These are phyloP conservation scores for Pichia cabralensis DNA, from an alignment of 805 yeast species.

Conservation along the genomic window DNA sequence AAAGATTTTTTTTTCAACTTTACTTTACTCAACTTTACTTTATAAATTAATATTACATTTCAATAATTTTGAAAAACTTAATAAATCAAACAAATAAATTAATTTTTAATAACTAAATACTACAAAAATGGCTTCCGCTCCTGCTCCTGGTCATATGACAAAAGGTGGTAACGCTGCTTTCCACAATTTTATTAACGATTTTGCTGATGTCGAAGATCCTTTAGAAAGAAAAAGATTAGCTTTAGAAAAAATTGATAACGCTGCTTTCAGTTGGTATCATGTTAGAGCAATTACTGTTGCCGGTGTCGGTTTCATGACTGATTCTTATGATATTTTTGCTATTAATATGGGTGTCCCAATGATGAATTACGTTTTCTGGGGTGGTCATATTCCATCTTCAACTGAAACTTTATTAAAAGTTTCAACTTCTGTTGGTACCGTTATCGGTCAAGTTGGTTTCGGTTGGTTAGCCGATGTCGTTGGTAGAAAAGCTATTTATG, in stretches of 20 bases:
- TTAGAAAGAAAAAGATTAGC: slow-evolving; percentile 82
- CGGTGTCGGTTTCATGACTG: slow-evolving; percentile 90
- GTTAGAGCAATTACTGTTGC: slow-evolving; percentile 76
- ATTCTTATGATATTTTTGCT: slow-evolving; percentile 87
- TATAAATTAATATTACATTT: too few species aligned
- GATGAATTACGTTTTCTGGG: slow-evolving; percentile 72
- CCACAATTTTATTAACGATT: slow-evolving; percentile 73
- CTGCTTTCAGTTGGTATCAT: slow-evolving; percentile 75
- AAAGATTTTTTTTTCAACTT: too few species aligned
- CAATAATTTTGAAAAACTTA: too few species aligned
- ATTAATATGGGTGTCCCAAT: slow-evolving; percentile 74
- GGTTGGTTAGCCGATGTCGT: slow-evolving; percentile 73
- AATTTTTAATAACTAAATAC: not conserved
- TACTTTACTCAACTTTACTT: too few species aligned
- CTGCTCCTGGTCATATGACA: slow-evolving; percentile 23
- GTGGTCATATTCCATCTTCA: slow-evolving; percentile 49
- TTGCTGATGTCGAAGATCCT: slow-evolving; percentile 76
- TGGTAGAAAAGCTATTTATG: slow-evolving; percentile 85
- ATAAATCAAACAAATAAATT: too few species aligned
- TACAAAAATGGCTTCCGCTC: not conserved
- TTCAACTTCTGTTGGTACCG: slow-evolving; percentile 90
- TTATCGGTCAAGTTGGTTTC: slow-evolving; percentile 79
- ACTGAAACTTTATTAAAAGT: slow-evolving; percentile 72
- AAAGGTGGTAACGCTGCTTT: slow-evolving; percentile 80
- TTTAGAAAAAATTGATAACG: slow-evolving; percentile 72